Conservation (phyloP, 2,329 filamentous ascomycete species). For the Cladobotryum protrusum region DNA sequence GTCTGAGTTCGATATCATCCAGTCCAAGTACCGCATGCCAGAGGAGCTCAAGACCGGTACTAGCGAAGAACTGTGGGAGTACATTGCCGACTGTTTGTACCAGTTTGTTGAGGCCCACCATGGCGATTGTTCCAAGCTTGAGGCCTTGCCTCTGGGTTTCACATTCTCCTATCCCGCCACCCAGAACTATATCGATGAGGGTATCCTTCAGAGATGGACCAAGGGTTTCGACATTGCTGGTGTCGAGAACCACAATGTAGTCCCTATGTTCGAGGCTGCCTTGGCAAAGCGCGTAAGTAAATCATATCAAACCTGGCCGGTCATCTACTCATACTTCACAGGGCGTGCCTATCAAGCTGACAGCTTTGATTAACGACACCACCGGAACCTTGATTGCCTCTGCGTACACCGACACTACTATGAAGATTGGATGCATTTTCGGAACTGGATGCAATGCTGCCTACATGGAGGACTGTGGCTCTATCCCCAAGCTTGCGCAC, state of each 20-base stretch:
- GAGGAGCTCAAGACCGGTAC: constrained; percentile 84
- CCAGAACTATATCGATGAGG: constrained; percentile 89
- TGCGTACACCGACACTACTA: constrained; percentile 86
- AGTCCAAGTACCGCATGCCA: constrained; percentile 93
- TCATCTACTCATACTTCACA: constrained; percentile 30
- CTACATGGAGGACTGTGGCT: constrained; percentile 91
- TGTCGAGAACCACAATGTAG: constrained; percentile 85
- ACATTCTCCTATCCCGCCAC: constrained; percentile 95
- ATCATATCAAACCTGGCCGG: background rate
- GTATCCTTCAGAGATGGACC: constrained; percentile 89
- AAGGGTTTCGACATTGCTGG: constrained; percentile 94
- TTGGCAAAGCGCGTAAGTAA: constrained; percentile 49
- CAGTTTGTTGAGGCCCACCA: constrained; percentile 88
- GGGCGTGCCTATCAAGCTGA: constrained; percentile 87
- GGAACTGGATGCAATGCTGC: constrained; percentile 97
- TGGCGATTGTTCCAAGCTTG: constrained; percentile 54
- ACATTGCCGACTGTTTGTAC: constrained; percentile 85
- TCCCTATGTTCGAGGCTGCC: constrained; percentile 78
- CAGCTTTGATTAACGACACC: constrained; percentile 94
- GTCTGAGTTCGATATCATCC: constrained; percentile 88
- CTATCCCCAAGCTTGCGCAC: constrained; percentile 88
- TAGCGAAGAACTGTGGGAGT: constrained; percentile 85
- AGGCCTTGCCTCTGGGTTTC: constrained; percentile 75
- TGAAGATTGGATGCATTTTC: constrained; percentile 97
- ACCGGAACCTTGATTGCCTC: constrained; percentile 96